Evolutionary conservation across 1,284 basidiomycete genomes (phyloP), one percentile per base, ranked within the genome.

Genomic region (Cryptococcus sp.): DNA sequence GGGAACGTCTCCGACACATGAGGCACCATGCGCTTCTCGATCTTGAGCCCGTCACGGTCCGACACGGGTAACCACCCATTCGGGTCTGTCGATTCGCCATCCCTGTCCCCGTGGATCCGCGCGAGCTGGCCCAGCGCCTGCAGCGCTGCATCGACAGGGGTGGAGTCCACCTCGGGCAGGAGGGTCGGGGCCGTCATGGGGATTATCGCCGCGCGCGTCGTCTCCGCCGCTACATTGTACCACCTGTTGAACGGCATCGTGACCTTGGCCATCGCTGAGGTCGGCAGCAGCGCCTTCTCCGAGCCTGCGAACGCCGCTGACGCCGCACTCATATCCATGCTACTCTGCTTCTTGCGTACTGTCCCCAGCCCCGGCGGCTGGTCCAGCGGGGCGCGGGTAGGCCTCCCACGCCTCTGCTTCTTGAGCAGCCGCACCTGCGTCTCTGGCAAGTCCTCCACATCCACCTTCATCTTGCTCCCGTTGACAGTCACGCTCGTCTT

Each of bases 381-480:
- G 72, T 98, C 95, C 16, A 98, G 82, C 1, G 96, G 93, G 43
- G 95, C 86, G 16, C 94, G 84, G 9, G 82, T 80, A 11, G 92
- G 91, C 72, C 91, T 91, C 46, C 91, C 81, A 4, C 96, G 85
- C 78, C 95, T 97, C 78, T 86, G 84, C 71, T 87, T 89, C 67
- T 84, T 82, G 42, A 97, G 81, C 21, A 83, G 78, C 78, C 92
- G 91, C 58, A 94, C 84, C 75, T 98, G 92, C n/a, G 83, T 81
- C 54, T 97, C 91, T 0, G 87, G 82, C 38, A 98, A 80, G 59
- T 96, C 92, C 72, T 98, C 93, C 23, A 87, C 82, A 67, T 98
- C 94, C n/a, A 98, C 87, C 52, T 82, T 82, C 50, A 92, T 80
- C 67, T 87, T 87, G 35, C 87, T 83, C 0, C 96, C 96, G 69